Evolutionary conservation across 148 eudicot species (phyloP).

Genomic region (Rhododendron kiyosumense): DNA sequence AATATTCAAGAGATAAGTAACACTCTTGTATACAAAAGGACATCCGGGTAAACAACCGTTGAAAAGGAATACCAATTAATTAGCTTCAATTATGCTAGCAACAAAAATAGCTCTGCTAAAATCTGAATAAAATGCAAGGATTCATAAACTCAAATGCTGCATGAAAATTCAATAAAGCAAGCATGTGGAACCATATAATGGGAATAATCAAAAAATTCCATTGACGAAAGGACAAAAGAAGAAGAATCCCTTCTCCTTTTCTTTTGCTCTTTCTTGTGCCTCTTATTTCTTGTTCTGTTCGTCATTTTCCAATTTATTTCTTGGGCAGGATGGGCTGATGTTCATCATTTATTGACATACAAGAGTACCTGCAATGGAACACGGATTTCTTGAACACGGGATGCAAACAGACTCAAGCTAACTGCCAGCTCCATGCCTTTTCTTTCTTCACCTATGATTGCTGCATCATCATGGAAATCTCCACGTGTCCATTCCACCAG

Average conservation of each 20-base stretch:
- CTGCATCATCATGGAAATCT: constrained; percentile 94
- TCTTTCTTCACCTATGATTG: constrained; percentile 96
- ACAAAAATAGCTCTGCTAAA: not conserved
- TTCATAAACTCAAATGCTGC: not conserved
- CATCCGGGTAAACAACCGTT: not conserved
- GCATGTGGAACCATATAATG: not conserved
- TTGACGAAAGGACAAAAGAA: not conserved
- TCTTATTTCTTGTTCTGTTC: not conserved
- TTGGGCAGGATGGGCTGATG: not conserved
- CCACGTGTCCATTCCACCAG: constrained; percentile 99
- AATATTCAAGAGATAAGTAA: constrained; percentile 12
- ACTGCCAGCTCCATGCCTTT: constrained; percentile 99
- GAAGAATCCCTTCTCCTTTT: not conserved
- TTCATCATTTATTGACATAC: constrained; percentile 1
- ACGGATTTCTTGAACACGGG: constrained; percentile 98
- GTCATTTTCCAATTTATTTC: not conserved
- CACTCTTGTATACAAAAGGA: not conserved
- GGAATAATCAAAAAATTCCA: not conserved
- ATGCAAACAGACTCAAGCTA: constrained; percentile 96
- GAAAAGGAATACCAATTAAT: not conserved
- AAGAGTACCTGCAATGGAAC: constrained; percentile 82
- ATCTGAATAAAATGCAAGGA: not conserved
- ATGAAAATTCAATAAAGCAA: constrained; percentile 1
- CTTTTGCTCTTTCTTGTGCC: not conserved
- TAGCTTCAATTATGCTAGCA: not conserved